phyloP scores from a whole-genome alignment of 768 basidiomycete genomes.

The Boletus rubescentipes region DNA sequence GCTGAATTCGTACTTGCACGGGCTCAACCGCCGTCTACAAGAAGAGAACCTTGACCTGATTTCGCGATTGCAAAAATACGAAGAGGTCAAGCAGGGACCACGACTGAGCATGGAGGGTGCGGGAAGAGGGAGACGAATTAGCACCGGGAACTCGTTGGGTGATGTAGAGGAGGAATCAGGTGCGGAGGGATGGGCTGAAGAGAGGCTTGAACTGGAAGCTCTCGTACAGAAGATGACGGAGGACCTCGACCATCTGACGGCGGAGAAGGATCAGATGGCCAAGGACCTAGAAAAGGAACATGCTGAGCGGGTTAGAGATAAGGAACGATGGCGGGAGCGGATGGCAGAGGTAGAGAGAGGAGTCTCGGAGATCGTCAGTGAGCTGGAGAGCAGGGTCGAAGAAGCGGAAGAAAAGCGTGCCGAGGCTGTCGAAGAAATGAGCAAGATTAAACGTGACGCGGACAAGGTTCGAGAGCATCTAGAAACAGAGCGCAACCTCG shows the following conservation, averaged over 20 bases:
- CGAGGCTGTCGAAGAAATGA: constrained; percentile 40
- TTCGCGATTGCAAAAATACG: constrained; percentile 50
- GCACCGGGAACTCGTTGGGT: constrained; percentile 52
- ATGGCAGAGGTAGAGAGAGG: constrained; percentile 72
- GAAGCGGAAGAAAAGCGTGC: constrained; percentile 50
- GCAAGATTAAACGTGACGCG: constrained; percentile 41
- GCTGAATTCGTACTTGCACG: constrained; percentile 83
- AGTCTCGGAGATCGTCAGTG: constrained; percentile 63
- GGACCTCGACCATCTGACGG: constrained; percentile 40
- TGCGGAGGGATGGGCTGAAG: constrained; percentile 70
- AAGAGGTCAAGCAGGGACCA: constrained; percentile 42
- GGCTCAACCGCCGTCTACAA: constrained; percentile 76
- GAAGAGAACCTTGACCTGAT: constrained; percentile 79
- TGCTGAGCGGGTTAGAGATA: constrained; percentile 60
- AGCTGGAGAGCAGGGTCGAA: constrained; percentile 56
- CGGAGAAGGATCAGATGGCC: constrained; percentile 47
- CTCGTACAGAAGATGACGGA: constrained; percentile 39
- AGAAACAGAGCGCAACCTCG: constrained; percentile 53
- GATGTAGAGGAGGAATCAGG: constrained; percentile 62
- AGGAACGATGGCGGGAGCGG: constrained; percentile 66
- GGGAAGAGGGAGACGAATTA: constrained; percentile 46
- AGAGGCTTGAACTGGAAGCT: constrained; percentile 56
- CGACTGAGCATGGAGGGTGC: constrained; percentile 29
- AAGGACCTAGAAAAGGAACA: constrained; percentile 53
- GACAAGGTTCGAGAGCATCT: constrained; percentile 46